These are phyloP conservation scores for Eragrostis tef DNA, from an alignment of 202 grass and related monocot genomes.

Conservation along the genomic window DNA sequence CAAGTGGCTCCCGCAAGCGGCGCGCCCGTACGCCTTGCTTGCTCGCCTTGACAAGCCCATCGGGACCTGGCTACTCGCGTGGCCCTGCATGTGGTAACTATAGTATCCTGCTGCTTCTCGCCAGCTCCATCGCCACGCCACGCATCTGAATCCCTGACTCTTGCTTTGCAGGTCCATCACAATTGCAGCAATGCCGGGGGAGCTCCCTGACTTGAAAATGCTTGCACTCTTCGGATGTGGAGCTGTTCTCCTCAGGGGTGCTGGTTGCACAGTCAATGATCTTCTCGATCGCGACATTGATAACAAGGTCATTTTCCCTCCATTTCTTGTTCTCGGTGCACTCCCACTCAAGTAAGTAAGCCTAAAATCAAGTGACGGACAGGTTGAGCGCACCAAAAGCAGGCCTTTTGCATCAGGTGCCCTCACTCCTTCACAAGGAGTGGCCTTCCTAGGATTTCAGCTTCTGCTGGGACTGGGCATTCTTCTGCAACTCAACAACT, in stretches of 20 bases:
- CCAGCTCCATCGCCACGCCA: no score
- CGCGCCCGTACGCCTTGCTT: constrained; percentile 68
- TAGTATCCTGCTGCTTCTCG: not conserved
- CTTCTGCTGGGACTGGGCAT: constrained; percentile 81
- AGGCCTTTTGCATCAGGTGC: constrained; percentile 77
- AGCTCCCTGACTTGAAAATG: constrained; percentile 83
- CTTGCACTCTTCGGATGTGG: constrained; percentile 75
- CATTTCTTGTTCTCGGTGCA: not conserved
- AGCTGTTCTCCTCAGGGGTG: constrained; percentile 75
- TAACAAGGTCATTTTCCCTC: constrained; percentile 57
- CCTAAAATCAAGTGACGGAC: not conserved
- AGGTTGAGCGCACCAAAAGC: constrained; percentile 80
- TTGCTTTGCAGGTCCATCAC: constrained; percentile 66
- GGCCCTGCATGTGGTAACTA: constrained; percentile 83
- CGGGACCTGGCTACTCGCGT: constrained; percentile 73
- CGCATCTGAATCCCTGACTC: not conserved
- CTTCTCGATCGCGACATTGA: constrained; percentile 84
- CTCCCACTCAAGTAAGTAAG: not conserved
- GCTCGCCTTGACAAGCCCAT: constrained; percentile 84
- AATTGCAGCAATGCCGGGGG: constrained; percentile 59
- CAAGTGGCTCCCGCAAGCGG: constrained; percentile 56
- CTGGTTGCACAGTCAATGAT: constrained; percentile 84
- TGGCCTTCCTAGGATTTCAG: constrained; percentile 76
- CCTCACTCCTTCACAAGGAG: constrained; percentile 68
- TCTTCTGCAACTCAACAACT: constrained; percentile 86